These are phyloP conservation scores for Blastobotrys apis DNA, from an alignment of 1,139 yeast species.

Conservation along the genomic window DNA sequence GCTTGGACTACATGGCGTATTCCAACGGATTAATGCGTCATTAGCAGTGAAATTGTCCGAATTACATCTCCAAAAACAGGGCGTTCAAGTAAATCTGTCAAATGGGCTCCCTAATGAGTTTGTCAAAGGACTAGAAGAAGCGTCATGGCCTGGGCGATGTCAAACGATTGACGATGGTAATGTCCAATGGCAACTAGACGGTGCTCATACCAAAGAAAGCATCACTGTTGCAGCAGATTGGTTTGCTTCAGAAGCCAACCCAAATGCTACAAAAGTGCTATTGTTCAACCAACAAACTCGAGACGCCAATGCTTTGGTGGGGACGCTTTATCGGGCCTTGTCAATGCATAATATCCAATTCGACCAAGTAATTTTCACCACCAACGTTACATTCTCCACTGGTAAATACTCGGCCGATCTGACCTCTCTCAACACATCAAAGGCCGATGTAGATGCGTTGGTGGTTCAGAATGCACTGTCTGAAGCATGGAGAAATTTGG, in stretches of 20 bases:
- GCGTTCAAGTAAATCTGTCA: slow-evolving; percentile 30
- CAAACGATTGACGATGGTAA: slow-evolving; percentile 56
- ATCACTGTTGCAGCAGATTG: slow-evolving; percentile 74
- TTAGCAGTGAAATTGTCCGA: slow-evolving; percentile 74
- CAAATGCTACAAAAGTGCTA: slow-evolving; percentile 41
- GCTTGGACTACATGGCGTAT: slow-evolving; percentile 82
- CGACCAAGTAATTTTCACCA: slow-evolving; percentile 77
- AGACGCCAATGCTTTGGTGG: slow-evolving; percentile 66
- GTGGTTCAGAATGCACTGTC: slow-evolving; percentile 78
- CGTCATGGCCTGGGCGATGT: slow-evolving; percentile 94
- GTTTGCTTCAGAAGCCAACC: slow-evolving; percentile 48
- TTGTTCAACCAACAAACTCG: slow-evolving; percentile 93
- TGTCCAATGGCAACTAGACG: slow-evolving; percentile 80
- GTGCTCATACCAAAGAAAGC: slow-evolving; percentile 93
- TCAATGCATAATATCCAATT: slow-evolving; percentile 40
- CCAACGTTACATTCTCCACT: slow-evolving; percentile 86
- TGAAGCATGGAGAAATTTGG: slow-evolving; percentile 57
- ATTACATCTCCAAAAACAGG: slow-evolving; percentile 53
- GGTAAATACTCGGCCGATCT: slow-evolving; percentile 80
- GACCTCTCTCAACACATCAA: slow-evolving; percentile 76
- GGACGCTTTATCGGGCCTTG: slow-evolving; percentile 47
- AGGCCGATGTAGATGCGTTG: slow-evolving; percentile 69
- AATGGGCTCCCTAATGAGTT: slow-evolving; percentile 56
- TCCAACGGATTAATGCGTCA: slow-evolving; percentile 83
- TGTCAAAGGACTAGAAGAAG: slow-evolving; percentile 57